Evolutionary conservation across 1,284 basidiomycete genomes (phyloP).

Genomic region (Cryptococcus wingfieldii): DNA sequence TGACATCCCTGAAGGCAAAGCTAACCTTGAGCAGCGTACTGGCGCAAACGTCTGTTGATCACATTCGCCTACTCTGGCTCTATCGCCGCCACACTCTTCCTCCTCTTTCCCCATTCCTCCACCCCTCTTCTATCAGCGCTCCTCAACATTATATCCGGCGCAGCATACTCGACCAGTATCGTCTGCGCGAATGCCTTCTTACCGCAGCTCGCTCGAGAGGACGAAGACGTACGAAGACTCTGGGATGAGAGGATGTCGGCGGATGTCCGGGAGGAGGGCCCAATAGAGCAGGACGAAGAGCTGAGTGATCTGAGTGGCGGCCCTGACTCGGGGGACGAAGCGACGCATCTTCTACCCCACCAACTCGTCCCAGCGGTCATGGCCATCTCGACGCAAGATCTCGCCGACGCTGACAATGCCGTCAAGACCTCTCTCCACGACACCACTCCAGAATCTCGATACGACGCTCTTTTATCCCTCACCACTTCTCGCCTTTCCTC

Average conservation of each 20-base stretch:
- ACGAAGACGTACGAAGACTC: constrained; percentile 55
- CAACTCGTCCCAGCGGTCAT: constrained; percentile 14
- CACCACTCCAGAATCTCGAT: constrained; percentile 26
- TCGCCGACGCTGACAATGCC: constrained; percentile 8
- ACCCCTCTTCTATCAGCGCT: constrained; percentile 57
- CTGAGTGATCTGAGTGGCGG: background rate
- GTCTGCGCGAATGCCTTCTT: constrained; percentile 89
- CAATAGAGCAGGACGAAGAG: background rate
- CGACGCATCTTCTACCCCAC: constrained; percentile 15
- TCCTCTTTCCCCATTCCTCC: constrained; percentile 64
- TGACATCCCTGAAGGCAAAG: background rate
- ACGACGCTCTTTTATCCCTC: constrained; percentile 59
- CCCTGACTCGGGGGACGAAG: constrained; percentile 14
- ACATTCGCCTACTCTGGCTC: constrained; percentile 69
- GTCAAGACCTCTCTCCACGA: background rate
- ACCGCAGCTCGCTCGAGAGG: constrained; percentile 65
- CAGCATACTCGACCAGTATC: constrained; percentile 73
- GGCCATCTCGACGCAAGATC: constrained; percentile 16
- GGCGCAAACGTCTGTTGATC: constrained; percentile 71
- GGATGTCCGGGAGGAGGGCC: background rate
- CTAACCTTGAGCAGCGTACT: constrained; percentile 55
- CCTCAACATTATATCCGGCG: constrained; percentile 69
- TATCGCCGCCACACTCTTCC: constrained; percentile 62
- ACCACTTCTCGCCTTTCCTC: constrained; percentile 75
- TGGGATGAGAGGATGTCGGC: background rate